Evolutionary conservation across 345 rosid species (phyloP).

Genomic region (Bruguiera parviflora): DNA sequence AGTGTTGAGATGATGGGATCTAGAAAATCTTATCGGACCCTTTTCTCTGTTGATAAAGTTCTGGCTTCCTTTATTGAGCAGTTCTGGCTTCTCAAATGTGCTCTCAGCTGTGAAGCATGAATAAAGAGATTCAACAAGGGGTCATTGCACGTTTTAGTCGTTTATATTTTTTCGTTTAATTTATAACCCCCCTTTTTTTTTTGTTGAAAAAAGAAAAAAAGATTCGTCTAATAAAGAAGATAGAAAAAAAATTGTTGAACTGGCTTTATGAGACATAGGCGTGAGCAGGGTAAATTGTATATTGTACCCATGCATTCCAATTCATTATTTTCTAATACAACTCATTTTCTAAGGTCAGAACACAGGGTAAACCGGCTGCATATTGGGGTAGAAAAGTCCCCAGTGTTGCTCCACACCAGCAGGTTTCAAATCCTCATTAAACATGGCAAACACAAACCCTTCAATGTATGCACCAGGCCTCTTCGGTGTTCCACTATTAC

Average conservation of each 20-base stretch:
- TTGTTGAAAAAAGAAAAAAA: not conserved
- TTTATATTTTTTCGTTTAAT: too few relatives aligned
- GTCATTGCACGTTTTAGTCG: too few relatives aligned
- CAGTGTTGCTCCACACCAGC: constrained; percentile 12
- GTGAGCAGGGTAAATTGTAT: too few relatives aligned
- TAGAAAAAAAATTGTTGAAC: not conserved
- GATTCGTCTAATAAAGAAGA: too few relatives aligned
- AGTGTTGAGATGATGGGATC: too few relatives aligned
- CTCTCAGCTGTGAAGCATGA: too few relatives aligned
- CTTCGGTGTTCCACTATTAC: constrained; percentile 20
- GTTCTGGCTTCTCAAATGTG: not conserved
- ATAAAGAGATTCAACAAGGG: not conserved
- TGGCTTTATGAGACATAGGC: too few relatives aligned
- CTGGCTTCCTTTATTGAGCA: not conserved
- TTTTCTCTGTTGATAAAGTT: too few relatives aligned
- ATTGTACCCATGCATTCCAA: too few relatives aligned
- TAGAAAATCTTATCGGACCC: too few relatives aligned
- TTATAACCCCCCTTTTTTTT: too few relatives aligned
- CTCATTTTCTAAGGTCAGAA: not conserved
- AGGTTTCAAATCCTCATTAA: constrained; percentile 23
- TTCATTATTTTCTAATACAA: not conserved
- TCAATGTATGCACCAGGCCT: constrained; percentile 1
- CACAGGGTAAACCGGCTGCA: constrained; percentile 15
- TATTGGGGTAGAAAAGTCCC: constrained; percentile 17
- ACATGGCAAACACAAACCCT: constrained; percentile 17